Conservation (phyloP, 306 rosid genomes). For the Betula pendula region DNA sequence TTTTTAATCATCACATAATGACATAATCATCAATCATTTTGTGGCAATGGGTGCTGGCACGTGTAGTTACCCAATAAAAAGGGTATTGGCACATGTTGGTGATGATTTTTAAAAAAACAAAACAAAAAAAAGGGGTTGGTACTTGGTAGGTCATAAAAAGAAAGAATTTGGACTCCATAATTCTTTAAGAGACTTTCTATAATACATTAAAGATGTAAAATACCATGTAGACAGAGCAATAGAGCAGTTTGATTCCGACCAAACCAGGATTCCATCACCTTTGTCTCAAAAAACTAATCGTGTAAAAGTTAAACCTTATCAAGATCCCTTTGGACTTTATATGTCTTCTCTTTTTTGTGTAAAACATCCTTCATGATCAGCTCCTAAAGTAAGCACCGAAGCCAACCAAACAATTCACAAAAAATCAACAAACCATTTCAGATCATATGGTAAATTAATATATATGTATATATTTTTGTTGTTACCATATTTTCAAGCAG, state of each 20-base stretch:
- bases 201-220: not conserved
- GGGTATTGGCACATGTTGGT: too few relatives aligned
- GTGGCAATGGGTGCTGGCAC: too few relatives aligned
- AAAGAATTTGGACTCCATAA: not conserved
- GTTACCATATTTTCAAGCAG: too few relatives aligned
- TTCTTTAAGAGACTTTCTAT: not conserved
- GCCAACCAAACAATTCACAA: not conserved
- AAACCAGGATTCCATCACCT: not conserved
- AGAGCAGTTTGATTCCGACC: not conserved
- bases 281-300: not conserved
- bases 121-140: too few relatives aligned
- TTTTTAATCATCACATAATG: too few relatives aligned
- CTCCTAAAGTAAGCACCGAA: not conserved
- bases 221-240: not conserved
- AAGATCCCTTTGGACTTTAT: constrained; percentile 3
- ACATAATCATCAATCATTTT: too few relatives aligned
- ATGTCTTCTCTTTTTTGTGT: not conserved
- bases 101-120: too few relatives aligned
- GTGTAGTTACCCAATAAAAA: too few relatives aligned
- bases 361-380: not conserved
- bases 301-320: not conserved
- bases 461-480: too few relatives aligned
- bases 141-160: too few relatives aligned
- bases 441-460: too few relatives aligned
- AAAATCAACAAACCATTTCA: not conserved